phyloP scores from a whole-genome alignment of 1,284 basidiomycete species.

The Schizopora paradoxa region DNA sequence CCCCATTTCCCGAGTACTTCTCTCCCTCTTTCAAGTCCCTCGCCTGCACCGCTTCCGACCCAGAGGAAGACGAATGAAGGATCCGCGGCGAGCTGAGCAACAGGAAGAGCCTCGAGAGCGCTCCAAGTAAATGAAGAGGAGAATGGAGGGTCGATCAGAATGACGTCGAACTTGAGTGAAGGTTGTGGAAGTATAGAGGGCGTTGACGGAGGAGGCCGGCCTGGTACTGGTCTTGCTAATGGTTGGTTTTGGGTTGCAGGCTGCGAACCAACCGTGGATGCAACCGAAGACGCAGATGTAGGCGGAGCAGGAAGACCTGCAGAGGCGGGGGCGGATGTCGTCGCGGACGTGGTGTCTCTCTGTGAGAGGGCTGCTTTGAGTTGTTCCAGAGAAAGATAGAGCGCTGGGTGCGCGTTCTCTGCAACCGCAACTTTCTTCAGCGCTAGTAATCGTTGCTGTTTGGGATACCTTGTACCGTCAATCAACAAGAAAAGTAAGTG shows the following conservation, averaged over 20 bases:
- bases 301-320: too few species aligned
- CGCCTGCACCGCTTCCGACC: constrained; percentile 89
- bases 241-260: constrained; percentile 50
- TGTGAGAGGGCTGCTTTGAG: too few species aligned
- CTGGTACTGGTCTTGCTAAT: too few species aligned
- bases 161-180: constrained; percentile 89
- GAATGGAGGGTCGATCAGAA: constrained; percentile 89
- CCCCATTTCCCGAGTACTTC: constrained; percentile 94
- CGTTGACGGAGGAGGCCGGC: too few species aligned
- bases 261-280: too few species aligned
- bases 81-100: constrained; percentile 83
- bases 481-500: constrained; percentile 5
- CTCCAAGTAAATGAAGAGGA: constrained; percentile 82
- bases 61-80: constrained; percentile 94
- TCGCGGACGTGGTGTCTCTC: too few species aligned
- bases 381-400: constrained; percentile 64
- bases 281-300: too few species aligned
- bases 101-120: constrained; percentile 74
- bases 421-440: constrained; percentile 74
- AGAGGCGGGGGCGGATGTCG: too few species aligned
- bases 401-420: constrained; percentile 56
- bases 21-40: constrained; percentile 88
- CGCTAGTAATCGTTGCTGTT: constrained; percentile 75
- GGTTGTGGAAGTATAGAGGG: too few species aligned
- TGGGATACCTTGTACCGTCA: constrained; percentile 67